phyloP scores from a whole-genome alignment of 169 alveolate species.

The Miamiensis avidus region DNA sequence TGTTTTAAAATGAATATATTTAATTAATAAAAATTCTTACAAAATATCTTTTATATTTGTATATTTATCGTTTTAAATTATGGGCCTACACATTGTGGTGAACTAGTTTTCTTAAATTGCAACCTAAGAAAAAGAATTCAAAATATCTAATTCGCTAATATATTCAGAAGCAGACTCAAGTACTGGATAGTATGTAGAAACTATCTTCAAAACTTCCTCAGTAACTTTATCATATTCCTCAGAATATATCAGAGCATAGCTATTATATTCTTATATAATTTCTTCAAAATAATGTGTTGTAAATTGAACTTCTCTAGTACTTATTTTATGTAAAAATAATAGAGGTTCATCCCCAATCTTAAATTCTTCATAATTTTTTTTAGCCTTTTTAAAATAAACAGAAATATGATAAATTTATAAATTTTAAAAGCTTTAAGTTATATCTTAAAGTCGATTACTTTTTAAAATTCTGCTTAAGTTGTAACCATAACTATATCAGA shows the following conservation, averaged over 20 bases:
- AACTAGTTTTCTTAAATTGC: conserved; percentile 85
- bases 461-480: background rate
- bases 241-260: conserved; percentile 72
- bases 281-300: conserved; percentile 54
- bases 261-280: conserved; percentile 51
- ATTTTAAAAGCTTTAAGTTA: too few species aligned
- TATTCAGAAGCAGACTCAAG: conserved; percentile 87
- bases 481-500: too few species aligned
- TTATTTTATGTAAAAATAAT: too few species aligned
- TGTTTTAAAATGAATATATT: too few species aligned
- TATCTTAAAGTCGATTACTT: too few species aligned
- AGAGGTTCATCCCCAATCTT: background rate
- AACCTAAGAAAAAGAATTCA: conserved; percentile 93
- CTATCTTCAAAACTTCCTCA: conserved; percentile 90
- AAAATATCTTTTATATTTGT: conserved; percentile 5
- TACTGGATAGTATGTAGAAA: conserved; percentile 94
- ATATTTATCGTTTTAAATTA: conserved; percentile 61
- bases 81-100: conserved; percentile 88
- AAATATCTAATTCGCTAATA: conserved; percentile 93
- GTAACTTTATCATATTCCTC: conserved; percentile 83
- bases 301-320: too few species aligned
- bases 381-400: background rate
- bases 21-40: too few species aligned
- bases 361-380: too few species aligned
- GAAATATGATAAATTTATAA: too few species aligned